Base-by-base conservation (phyloP, 179 eudicot genomes). In the Kewa caespitosa region DNA sequence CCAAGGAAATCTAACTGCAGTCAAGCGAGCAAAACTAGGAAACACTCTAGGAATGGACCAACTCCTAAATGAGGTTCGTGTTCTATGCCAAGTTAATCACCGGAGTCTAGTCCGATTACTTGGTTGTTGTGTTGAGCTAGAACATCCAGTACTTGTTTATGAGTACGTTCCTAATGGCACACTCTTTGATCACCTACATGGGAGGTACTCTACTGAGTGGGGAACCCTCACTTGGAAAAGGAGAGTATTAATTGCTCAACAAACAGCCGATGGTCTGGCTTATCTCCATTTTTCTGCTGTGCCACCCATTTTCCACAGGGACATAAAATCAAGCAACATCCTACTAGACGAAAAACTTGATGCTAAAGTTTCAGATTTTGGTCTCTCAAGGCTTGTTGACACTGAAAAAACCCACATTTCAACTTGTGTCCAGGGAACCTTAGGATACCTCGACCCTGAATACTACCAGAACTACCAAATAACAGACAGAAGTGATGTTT, bases 391-490 rank as follows among this genome's bases (percentile, higher is more conserved):
- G 55, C 83, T 85, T 12, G 81, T 92, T 69, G 93, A 95, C 0
- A 82, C 17, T 28, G 81, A 80, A 57, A 87, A 75, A 14, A 90
- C 87, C 41, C 97, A 92, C 55, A 84, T 92, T 42, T 90, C 97
- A 42, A 92, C 96, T 0, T 90, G 92, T 18, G 96, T 96, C 15
- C 92, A 91, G 38, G 97, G 97, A 65, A 91, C 97, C 33, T 93
- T 95, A 0, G 97, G 93, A 20, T 92, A 92, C 65, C 78, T 92
- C 5, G 96, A 89, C 73, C 97, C 97, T 1, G 90, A 89, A 61
- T 92, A 92, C 72, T 83, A 89, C 76, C 84, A 83, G 46, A 84
- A 90, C 43, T 92, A 91, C 82, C 93, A 89, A 69, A 83, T 92
- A 4, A 92, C 97, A 5, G 84, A 71, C 32, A 92, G 84, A 65